A percentile compares a stretch with the other conserved stretches of the same genome.
These are phyloP conservation scores for Afroboletus lepidellus DNA, from an alignment of 1,284 basidiomycete genomes.

Conservation along the genomic window DNA sequence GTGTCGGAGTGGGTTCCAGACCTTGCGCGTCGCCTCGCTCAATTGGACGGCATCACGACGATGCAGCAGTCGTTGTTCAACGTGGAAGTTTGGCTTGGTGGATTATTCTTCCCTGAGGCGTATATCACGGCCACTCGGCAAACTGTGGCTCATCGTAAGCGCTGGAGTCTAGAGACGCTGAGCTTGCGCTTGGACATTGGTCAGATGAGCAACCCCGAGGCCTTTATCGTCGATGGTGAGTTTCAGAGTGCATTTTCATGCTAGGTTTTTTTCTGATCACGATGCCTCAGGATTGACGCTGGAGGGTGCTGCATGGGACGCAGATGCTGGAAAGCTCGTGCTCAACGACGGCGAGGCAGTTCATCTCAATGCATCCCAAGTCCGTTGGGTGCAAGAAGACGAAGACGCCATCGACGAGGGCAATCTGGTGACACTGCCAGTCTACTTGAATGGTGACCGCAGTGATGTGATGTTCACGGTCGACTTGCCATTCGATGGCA, in stretches of 20 bases:
- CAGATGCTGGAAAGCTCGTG: slow-evolving; percentile 54
- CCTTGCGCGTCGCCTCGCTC: slow-evolving; percentile 72
- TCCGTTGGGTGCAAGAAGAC: slow-evolving; percentile 83
- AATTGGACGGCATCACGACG: slow-evolving; percentile 75
- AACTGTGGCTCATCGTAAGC: slow-evolving; percentile 85
- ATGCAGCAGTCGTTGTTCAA: slow-evolving; percentile 63
- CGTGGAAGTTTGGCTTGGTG: slow-evolving; percentile 86
- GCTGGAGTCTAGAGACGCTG: slow-evolving; percentile 90
- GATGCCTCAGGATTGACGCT: slow-evolving; percentile 67
- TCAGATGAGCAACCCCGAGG: slow-evolving; percentile 66
- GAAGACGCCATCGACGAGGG: slow-evolving; percentile 29
- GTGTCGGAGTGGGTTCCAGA: slow-evolving; percentile 87
- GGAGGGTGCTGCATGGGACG: slow-evolving; percentile 79
- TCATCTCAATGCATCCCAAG: slow-evolving; percentile 72
- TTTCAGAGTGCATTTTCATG: slow-evolving; percentile 3
- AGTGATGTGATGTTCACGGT: slow-evolving; percentile 88
- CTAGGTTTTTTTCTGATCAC: slow-evolving; percentile 10
- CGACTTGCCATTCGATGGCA: slow-evolving; percentile 71
- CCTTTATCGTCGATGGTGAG: slow-evolving; percentile 86
- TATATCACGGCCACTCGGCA: slow-evolving; percentile 94
- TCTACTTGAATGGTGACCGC: slow-evolving; percentile 90
- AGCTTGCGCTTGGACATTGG: slow-evolving; percentile 79
- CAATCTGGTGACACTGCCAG: slow-evolving; percentile 74
- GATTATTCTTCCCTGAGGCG: slow-evolving; percentile 93
- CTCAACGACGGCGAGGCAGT: slow-evolving; percentile 83